Evolutionary conservation across 352 stramenopile genomes (phyloP), one percentile per base, ranked within the genome.

Genomic region (Blastocystis hominis): DNA sequence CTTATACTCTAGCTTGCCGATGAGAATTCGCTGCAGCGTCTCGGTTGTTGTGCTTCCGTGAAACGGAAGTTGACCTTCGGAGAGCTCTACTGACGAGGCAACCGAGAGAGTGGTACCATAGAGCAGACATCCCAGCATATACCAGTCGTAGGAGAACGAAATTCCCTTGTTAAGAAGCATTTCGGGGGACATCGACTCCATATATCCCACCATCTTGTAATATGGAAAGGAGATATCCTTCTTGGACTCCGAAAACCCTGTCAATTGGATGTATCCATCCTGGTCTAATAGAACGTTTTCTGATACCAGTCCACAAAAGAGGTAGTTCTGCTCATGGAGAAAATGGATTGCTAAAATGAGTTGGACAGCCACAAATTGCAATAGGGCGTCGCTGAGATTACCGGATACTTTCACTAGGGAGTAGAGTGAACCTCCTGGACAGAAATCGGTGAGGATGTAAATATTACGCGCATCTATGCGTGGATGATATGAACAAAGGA

Each of bases 81-180:
- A 13, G 5, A 80, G 44, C 24, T 80, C 70, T 80, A 64, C 40
- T 7, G 7, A 63, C 36, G 15, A 80, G 10, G 10, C 4, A 38
- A 7, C 24, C 36, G 24, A 42, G 1, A 6, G 20, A 13, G 20
- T 15, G 3, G 17, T 66, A 80, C 70, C 70, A 46, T 80, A 80
- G 13, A 80, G 5, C 13, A 80, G 70, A 80, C 70, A 80, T 9
- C 70, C 70, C 3, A 80, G 44, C 70, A 80, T 80, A 15, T 54
- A 80, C 38, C 34, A 80, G 24, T 80, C 70, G 24, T 80, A 63
- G 3, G 44, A 7, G 15, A 63, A 7, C 7, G 53, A 30, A 15
- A 80, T 80, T 50, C 70, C 70, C 70, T 80, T 80, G 70, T 80
- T 80, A 15, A 80, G 36, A 2, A 80, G 44, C 36, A 62, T 80